These are phyloP conservation scores for Mortierella hygrophila DNA, from an alignment of 192 early-diverging fungal genomes.

Conservation along the genomic window DNA sequence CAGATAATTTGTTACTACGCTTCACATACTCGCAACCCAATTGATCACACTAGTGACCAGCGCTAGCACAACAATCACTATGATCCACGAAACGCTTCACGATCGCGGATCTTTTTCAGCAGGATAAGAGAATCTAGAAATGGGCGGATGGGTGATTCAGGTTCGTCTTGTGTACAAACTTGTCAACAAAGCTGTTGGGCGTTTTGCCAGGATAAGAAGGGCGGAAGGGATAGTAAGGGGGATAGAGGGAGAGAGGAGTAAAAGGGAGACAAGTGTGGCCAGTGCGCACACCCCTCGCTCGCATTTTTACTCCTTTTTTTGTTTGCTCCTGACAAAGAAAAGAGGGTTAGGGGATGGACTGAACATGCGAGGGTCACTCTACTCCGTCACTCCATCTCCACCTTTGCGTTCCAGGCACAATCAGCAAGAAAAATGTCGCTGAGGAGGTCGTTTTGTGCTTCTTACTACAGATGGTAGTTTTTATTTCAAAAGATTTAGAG, in stretches of 20 bases:
- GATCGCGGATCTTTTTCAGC: neutral
- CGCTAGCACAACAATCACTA: neutral
- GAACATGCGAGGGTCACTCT: neutral
- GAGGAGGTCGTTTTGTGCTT: too few species aligned
- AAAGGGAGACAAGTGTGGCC: neutral
- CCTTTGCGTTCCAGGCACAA: neutral
- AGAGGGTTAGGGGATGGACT: neutral
- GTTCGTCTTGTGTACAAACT: neutral
- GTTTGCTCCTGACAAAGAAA: neutral
- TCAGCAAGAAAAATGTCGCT: neutral
- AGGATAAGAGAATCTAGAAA: neutral
- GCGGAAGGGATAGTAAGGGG: neutral
- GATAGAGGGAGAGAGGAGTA: neutral
- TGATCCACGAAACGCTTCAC: too few species aligned
- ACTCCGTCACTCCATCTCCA: neutral
- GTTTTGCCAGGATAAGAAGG: neutral
- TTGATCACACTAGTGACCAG: too few species aligned
- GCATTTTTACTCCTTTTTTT: neutral
- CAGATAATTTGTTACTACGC: too few species aligned
- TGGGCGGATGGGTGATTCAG: neutral
- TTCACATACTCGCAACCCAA: too few species aligned
- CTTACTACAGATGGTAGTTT: too few species aligned
- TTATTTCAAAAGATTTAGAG: neutral
- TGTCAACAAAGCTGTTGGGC: neutral
- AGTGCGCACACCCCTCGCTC: neutral